Evolutionary conservation across 1,139 yeast species (phyloP), one percentile per base, ranked within the genome.

Genomic region (Ogataea hybrid): DNA sequence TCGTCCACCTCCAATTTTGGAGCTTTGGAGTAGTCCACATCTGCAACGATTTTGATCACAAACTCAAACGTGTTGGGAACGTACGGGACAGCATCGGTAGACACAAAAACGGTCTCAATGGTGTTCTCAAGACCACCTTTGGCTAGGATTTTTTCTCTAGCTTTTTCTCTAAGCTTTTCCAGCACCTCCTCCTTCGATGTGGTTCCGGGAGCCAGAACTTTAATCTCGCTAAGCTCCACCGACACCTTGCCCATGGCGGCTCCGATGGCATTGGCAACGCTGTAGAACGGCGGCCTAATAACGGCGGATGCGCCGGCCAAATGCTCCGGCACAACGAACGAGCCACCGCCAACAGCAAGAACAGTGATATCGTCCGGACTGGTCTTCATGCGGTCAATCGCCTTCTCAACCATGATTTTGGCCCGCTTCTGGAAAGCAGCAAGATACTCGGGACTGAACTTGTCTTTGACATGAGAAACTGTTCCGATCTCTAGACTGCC

Each of bases 1-100:
- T 34, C 15, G 8, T 34, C 41, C 14, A 30, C 23, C 9, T 16
- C 27, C n/a, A 21, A 21, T 11, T 47, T 32, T 9, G 25, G 39
- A 27, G 58, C 44, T 36, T 53, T 56, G 4, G 56, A 47, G 48
- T 67, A 69, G 47, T 70, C 73, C 28, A 70, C 63, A 48, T 70
- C 73, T 8, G 68, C 73, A 12, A 69, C 63, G 1, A 64, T 67
- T 44, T 67, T 70, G 30, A 70, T 58, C 32, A 57, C 58, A 44
- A 68, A 65, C 28, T 58, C 57, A 41, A 55, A 61, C 15, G 70
- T 59, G 28, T 57, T 54, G 32, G 62, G 62, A 17, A 65, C 70
- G 50, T 70, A 70, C 10, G 74, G 74, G 25, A 70, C 53, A 5
- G 72, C 70, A 34, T 68, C 71, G 29, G 58, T 54, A 5, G 54